phyloP scores from a whole-genome alignment of 768 basidiomycete genomes.

The Macrolepiota dolichaula region DNA sequence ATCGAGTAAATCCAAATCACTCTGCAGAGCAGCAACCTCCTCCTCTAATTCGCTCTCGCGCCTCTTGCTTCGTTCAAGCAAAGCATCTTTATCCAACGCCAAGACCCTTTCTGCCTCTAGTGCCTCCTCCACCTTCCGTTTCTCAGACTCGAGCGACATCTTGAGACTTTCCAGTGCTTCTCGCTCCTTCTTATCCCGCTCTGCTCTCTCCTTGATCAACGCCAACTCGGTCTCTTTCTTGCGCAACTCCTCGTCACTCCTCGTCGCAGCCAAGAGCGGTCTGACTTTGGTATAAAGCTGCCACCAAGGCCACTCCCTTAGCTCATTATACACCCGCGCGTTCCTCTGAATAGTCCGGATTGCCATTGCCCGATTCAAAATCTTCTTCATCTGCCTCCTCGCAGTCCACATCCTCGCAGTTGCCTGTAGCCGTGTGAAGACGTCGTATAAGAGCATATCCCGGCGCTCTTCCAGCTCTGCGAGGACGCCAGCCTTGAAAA shows the following conservation, averaged over 20 bases:
- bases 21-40: slow-evolving; percentile 74
- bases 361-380: slow-evolving; percentile 88
- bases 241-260: slow-evolving; percentile 88
- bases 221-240: slow-evolving; percentile 83
- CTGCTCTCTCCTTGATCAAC: slow-evolving; percentile 78
- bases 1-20: slow-evolving; percentile 81
- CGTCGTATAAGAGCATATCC: slow-evolving; percentile 81
- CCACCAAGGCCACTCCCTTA: slow-evolving; percentile 99
- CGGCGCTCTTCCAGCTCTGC: slow-evolving; percentile 94
- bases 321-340: slow-evolving; percentile 84
- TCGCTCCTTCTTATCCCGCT: slow-evolving; percentile 80
- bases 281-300: slow-evolving; percentile 95
- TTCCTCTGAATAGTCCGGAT: slow-evolving; percentile 93
- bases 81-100: slow-evolving; percentile 76
- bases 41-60: slow-evolving; percentile 86
- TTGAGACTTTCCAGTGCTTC: slow-evolving; percentile 76
- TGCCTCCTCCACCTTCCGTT: slow-evolving; percentile 75
- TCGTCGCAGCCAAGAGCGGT: slow-evolving; percentile 87
- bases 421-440: slow-evolving; percentile 89
- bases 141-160: slow-evolving; percentile 81
- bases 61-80: slow-evolving; percentile 80
- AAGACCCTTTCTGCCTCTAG: slow-evolving; percentile 81
- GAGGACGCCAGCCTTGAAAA: slow-evolving; percentile 97
- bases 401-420: slow-evolving; percentile 82
- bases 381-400: slow-evolving; percentile 88